Base-by-base conservation (phyloP, 2,329 filamentous ascomycete species). In the Colletotrichum plurivorum region DNA sequence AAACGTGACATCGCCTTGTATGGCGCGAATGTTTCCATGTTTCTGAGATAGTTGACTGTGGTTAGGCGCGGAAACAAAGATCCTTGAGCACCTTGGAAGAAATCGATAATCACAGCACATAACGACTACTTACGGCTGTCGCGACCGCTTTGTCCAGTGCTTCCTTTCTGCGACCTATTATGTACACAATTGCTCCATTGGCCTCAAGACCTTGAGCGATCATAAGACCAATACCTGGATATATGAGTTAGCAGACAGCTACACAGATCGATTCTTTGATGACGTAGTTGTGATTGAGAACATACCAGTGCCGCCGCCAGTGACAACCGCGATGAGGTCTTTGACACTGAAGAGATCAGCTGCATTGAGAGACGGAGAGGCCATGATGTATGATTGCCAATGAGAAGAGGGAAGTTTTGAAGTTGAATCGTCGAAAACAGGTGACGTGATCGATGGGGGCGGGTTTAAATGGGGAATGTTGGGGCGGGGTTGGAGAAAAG, bases 311-410 rank as follows among this genome's bases (percentile, higher is more conserved):
- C 85, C 85, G 13, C 86, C 87, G 18, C 87, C 86, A 0, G 87
- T 88, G 31, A 89, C 79, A n/a, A 88, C 86, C 52, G 83, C 85
- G 1, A 89, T 82, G 9, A 88, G 77, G 49, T 84, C 86, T 39
- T 85, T 78, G 27, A 87, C 84, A 25, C 80, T 76, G 73, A 88
- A 87, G 16, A 88, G 76, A 25, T 73, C 73, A 2, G 75, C 73
- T 8, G 58, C 67, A 5, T 67, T 51, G n/a, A 71, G 41, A n/a
- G 52, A 66, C 15, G 43, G 16, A 12, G 66, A 55, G 22, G 63
- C 20, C 63, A 66, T 66, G 22, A 76, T 73, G 45, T 13, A 16
- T 43, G 10, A 43, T 43, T 43, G 12, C 12, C 49, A 22, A 13
- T 52, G 12, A 7, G 1, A 25, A 31, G 8, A 27, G 10, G 5